Base-by-base conservation (phyloP, 2,329 filamentous ascomycete genomes). In the Zymoseptoria pseudotritici region DNA sequence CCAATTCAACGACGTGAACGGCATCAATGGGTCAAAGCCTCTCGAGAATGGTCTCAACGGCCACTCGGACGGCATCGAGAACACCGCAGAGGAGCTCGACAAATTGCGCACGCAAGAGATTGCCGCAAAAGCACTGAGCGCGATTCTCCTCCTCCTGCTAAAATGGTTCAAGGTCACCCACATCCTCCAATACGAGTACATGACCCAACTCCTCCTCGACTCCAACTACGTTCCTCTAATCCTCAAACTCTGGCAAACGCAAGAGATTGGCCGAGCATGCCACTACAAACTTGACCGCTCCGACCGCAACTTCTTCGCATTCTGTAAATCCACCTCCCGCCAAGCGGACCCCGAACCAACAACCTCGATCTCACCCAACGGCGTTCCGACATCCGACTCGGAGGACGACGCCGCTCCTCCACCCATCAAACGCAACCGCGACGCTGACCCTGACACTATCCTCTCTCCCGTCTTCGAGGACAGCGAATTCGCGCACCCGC, bases 141-240 rank as follows among this genome's bases (percentile, higher is more conserved):
- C 89, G 0, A 88, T 91, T 58, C 77, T 99, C 26, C 78, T 99
- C 26, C 79, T 96, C n/a, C 76, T 97, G 52, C 73, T 97, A 62
- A 99, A 97, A 75, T 99, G 94, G 94, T 88, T 97, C 69, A 95
- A 96, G 73, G 80, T 96, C 57, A 97, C 91, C 60, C 94, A 99
- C 72, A 84, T 97, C 26, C 79, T 99, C 65, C 96, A 97, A 72
- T 97, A 94, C 67, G 94, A 99, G 75, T 97, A 97, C 70, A 79
- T 99, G 70, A 93, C 91, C 0, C 94, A 99, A 71, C 82, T 99
- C 2, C 79, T 99, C 10, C 82, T 99, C 26, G 94, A 99, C 74
- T 94, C 91, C 3, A 97, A 96, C 73, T 99, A 97, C 73, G 82
- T 99, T 6, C 93, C 93, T 0, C 79, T 99, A 29, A 88, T 96